Base-by-base conservation (phyloP, 306 rosid species). In the Calophaca sinica region DNA sequence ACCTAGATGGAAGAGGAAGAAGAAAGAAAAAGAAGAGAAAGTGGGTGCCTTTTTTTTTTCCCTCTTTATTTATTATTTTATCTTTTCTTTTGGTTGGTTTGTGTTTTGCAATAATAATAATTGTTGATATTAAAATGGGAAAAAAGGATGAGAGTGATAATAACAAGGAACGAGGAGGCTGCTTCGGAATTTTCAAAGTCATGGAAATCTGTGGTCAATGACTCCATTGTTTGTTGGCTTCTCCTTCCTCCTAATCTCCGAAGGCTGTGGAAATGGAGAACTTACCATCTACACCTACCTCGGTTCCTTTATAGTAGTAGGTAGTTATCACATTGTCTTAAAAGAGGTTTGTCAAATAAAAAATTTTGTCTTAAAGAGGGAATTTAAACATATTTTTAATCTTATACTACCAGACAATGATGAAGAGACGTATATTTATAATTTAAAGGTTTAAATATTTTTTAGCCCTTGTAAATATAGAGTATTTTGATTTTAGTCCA, bases 131-230 rank as follows among this genome's bases (percentile, higher is more conserved):
- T 45, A 58, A 80, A 80, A 76, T 52, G 50, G 39, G 82, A 62
- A 69, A 76, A 81, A 79, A 82, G 11, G 77, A 82, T 81, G 74
- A 86, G 86, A 88, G 1, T 51, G 78, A 71, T 57, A 10, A 79
- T 33, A 67, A 73, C 77, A 67, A 82, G 77, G 77, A 82, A 83
- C 29, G 84, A 93, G 86, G 86, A 64, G 86, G 67, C 36, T 78
- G 86, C 66, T 89, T 77, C 87, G 89, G 90, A 87, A 89, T 70
- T 83, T 84, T 89, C 91, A 78, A 86, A 89, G 90, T 83, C 72
- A 9, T 84, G 31, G 42, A 85, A 85, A 84, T 7, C 85, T 57
- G 70, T 58, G 93, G 97, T 89, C 96, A 88, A 89, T 76, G 81
- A 52, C 84, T 80, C 80, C 87, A 73, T 82, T 71, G 72, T 72